Base-by-base conservation (phyloP, 306 rosid species). In the Sophora flavescens region DNA sequence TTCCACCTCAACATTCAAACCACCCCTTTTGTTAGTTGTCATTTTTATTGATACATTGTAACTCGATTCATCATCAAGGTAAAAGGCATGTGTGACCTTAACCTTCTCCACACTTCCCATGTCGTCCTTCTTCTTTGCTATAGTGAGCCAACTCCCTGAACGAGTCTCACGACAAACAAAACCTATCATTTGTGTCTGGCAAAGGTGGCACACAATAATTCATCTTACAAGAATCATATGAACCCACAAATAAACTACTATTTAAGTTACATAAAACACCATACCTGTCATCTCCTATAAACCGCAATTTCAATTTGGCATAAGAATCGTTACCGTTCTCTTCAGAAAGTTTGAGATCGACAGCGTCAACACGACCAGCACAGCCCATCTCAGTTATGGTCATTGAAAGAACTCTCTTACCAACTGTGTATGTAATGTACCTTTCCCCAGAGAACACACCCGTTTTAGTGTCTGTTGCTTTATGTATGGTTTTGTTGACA, bases 1-100 rank as follows among this genome's bases (percentile, higher is more conserved):
- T 26, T 64, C 79, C 26, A 75, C 72, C 11, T 51, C 80, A 75
- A 75, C 72, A 13, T 28, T 12, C 63, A 75, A 63, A 3, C 80
- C 62, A 51, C 1, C 61, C 10, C 42, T n/a, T 33, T 0, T 5
- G 2, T 38, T 22, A 10, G 9, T 14, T 0, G 7, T 52, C 36
- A 75, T 22, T n/a, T 64, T 63, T 0, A 63, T n/a, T 0, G 16
- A 13, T 5, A 75, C 72, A 18, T 39, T 51, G 11, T 35, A 39
- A 50, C 6, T 39, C 8, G 36, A 12, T 1, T 75, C 80, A 50
- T 51, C 64, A 6, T 52, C 54, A 63, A 63, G 9, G 0, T 13
- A 11, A 39, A 75, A 63, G 0, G 72, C 63, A 4, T 75, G 72
- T 6, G 53, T 50, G 30, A 7, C 78, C 62, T 74, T 74, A 10